Percentiles rank a stretch among this genome's conserved stretches.
phyloP scores from a whole-genome alignment of 2,329 filamentous ascomycete genomes.

The Beauveria caledonica region DNA sequence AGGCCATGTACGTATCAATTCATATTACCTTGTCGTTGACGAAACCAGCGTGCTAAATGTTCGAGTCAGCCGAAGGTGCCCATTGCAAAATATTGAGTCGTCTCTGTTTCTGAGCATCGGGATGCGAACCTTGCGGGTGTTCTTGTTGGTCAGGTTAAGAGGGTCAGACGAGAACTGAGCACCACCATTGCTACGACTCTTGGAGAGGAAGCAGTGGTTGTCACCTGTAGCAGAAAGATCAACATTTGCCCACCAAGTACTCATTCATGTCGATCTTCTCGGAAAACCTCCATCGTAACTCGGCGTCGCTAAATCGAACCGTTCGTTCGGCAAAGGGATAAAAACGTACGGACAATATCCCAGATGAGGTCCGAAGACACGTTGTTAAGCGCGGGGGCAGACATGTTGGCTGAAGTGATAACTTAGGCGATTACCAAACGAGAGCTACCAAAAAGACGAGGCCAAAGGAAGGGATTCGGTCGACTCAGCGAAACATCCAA shows the following conservation, averaged over 20 bases:
- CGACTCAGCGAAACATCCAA: constrained; percentile 7
- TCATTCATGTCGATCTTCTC: neutral
- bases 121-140: constrained; percentile 72
- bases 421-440: constrained; percentile 3
- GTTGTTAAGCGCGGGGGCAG: constrained; percentile 53
- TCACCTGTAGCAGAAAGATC: constrained; percentile 47
- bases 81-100: neutral
- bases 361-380: constrained; percentile 88
- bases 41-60: constrained; percentile 73
- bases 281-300: neutral
- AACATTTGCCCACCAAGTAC: neutral
- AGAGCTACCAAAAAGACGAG: constrained; percentile 1
- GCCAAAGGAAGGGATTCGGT: neutral
- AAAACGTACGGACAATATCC: constrained; percentile 78
- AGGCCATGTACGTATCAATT: neutral
- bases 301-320: neutral
- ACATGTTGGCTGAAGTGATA: constrained; percentile 43
- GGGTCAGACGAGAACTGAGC: constrained; percentile 90
- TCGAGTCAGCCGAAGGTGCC: constrained; percentile 22
- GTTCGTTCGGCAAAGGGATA: neutral
- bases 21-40: constrained; percentile 78
- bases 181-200: constrained; percentile 72
- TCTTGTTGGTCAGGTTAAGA: constrained; percentile 85
- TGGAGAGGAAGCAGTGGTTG: constrained; percentile 87
- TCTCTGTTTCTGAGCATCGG: neutral